A percentile compares a stretch with the other conserved stretches of the same genome.
Evolutionary conservation across 768 basidiomycete genomes (phyloP).

Genomic region (Lactarius hatsudake): DNA sequence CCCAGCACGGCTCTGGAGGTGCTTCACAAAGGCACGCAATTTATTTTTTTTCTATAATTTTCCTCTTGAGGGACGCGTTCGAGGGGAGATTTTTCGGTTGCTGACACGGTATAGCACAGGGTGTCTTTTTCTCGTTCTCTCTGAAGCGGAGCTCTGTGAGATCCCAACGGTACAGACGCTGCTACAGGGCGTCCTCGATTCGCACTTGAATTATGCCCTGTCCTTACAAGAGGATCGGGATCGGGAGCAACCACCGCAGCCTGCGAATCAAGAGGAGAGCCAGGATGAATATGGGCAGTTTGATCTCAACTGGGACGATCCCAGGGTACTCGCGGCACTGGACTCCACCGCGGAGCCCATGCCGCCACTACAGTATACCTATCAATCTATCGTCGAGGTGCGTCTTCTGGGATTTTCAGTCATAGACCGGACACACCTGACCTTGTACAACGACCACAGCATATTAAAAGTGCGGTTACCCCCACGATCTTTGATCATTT

Average conservation of each 20-base stretch:
- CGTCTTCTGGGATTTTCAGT: neutral
- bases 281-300: slow-evolving; percentile 71
- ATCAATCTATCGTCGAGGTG: slow-evolving; percentile 18
- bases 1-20: slow-evolving; percentile 6
- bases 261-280: slow-evolving; percentile 59
- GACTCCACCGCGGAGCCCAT: neutral
- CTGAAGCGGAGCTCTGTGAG: slow-evolving; percentile 9
- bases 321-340: slow-evolving; percentile 49
- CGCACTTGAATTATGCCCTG: slow-evolving; percentile 48
- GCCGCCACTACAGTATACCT: slow-evolving; percentile 4
- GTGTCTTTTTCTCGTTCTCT: slow-evolving; percentile 14
- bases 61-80: neutral
- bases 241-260: slow-evolving; percentile 31
- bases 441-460: neutral
- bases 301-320: slow-evolving; percentile 61
- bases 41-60: no score
- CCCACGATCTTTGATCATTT: slow-evolving; percentile 8
- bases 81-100: neutral
- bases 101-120: slow-evolving; percentile 10
- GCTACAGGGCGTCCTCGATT: slow-evolving; percentile 45
- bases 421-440: neutral
- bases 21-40: slow-evolving; percentile 18
- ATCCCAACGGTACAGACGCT: slow-evolving; percentile 17
- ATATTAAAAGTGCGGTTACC: slow-evolving; percentile 9
- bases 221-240: slow-evolving; percentile 35